These are phyloP conservation scores for Geopyxis carbonaria DNA, from an alignment of 495 filamentous ascomycete genomes.

Conservation along the genomic window DNA sequence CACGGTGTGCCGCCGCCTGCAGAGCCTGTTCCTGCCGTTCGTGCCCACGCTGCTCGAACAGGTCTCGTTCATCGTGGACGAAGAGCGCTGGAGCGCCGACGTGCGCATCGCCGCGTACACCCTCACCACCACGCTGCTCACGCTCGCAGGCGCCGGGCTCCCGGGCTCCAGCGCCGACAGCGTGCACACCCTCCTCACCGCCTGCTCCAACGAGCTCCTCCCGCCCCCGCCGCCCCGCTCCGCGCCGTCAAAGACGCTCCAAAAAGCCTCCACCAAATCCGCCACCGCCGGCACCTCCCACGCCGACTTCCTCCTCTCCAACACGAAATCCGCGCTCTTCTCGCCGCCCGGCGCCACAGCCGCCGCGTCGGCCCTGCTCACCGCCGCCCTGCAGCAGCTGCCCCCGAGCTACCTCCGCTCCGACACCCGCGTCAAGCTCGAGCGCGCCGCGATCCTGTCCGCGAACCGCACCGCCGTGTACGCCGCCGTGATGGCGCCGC, in stretches of 20 bases:
- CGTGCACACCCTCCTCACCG: conserved; percentile 10
- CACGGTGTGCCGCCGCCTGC: conserved; percentile 11
- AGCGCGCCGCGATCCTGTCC: conserved; percentile 21
- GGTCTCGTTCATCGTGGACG: conserved; percentile 7
- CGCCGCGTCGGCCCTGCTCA: conserved; percentile 12
- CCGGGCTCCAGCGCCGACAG: conserved; percentile 5
- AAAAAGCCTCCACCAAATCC: conserved; percentile 4
- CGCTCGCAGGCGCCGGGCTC: conserved; percentile 13
- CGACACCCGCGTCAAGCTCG: conserved; percentile 18
- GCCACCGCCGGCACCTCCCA: conserved; percentile 15
- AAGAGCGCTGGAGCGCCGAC: conserved; percentile 6
- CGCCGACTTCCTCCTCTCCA: conserved; percentile 13
- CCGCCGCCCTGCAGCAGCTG: conserved; percentile 11
- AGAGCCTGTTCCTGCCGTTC: conserved; percentile 13
- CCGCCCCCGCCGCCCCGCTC: conserved; percentile 6
- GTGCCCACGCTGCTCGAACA: conserved; percentile 14
- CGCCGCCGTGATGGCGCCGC: conserved; percentile 22
- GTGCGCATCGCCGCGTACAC: conserved; percentile 12
- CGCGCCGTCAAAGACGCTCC: background rate
- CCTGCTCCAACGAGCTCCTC: conserved; percentile 16
- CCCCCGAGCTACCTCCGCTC: conserved; percentile 11
- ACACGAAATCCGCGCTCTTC: conserved; percentile 1
- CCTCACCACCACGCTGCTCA: conserved; percentile 16
- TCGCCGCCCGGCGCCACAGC: conserved; percentile 2
- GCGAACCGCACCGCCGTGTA: conserved; percentile 17